phyloP scores from a whole-genome alignment of 208 protist genomes.

The Acanthamoeba culbertsoni region DNA sequence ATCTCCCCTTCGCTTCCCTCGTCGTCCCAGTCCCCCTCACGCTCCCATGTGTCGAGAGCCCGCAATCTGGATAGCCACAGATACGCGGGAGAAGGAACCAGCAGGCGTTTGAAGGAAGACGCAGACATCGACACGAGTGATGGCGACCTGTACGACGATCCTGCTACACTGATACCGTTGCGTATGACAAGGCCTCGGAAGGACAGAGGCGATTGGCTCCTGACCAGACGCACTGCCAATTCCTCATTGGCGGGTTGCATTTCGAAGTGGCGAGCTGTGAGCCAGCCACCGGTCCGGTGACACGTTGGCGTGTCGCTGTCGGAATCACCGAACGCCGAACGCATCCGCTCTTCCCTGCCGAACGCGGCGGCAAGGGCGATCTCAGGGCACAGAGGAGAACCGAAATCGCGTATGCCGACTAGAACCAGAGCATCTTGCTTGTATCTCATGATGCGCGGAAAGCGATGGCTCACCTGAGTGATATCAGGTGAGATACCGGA shows the following conservation, averaged over 20 bases:
- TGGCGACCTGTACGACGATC: too few species aligned
- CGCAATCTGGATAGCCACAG: constrained; percentile 2
- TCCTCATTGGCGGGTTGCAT: background rate
- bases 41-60: constrained; percentile 14
- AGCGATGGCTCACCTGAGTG: background rate
- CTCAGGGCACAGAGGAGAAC: background rate
- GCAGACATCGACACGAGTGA: background rate
- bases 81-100: background rate
- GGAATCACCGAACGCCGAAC: background rate
- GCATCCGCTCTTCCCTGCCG: background rate
- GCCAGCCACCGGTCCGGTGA: background rate
- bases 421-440: background rate
- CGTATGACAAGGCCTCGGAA: constrained; percentile 39
- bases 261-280: background rate
- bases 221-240: background rate
- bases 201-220: background rate
- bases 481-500: too few species aligned
- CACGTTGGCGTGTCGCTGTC: background rate
- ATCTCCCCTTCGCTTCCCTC: constrained; percentile 10
- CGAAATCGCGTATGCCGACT: background rate
- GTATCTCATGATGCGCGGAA: background rate
- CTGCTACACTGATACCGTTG: background rate
- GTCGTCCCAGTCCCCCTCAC: constrained; percentile 26
- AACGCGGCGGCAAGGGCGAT: background rate
- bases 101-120: background rate